A percentile compares a stretch with the other conserved stretches of the same genome.
These are phyloP conservation scores for Geosmithia morbida DNA, from an alignment of 2,329 filamentous ascomycete species.

Conservation along the genomic window DNA sequence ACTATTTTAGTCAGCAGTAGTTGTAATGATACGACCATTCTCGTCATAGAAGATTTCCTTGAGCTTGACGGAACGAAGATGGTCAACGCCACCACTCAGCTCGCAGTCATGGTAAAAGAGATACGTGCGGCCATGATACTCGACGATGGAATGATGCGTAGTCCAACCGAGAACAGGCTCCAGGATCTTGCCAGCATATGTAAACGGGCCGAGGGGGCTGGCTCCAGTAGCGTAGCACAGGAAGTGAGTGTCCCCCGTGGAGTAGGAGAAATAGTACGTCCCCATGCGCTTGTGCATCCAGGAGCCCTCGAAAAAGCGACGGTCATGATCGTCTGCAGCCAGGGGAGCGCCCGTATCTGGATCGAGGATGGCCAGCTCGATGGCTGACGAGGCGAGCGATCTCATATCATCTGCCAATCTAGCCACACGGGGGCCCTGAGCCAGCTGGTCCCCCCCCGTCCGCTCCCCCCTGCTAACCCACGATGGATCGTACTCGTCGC, in stretches of 20 bases:
- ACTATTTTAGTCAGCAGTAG: constrained; percentile 10
- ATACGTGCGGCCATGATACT: constrained; percentile 59
- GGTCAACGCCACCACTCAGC: constrained; percentile 52
- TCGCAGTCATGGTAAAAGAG: constrained; percentile 66
- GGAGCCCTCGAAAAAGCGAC: constrained; percentile 67
- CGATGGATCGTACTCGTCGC: constrained; percentile 40
- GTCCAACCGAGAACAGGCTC: constrained; percentile 72
- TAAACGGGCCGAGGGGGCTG: constrained; percentile 57
- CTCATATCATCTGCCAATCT: constrained; percentile 52
- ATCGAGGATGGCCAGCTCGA: constrained; percentile 50
- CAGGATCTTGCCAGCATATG: constrained; percentile 54
- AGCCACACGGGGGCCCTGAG: constrained; percentile 53
- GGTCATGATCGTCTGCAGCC: constrained; percentile 52
- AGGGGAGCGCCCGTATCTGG: constrained; percentile 44
- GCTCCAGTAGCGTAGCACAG: constrained; percentile 54
- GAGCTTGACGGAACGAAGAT: constrained; percentile 60
- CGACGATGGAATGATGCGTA: constrained; percentile 66
- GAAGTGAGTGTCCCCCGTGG: constrained; percentile 65
- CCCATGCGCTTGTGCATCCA: constrained; percentile 64
- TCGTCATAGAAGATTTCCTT: constrained; percentile 60
- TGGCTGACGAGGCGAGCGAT: constrained; percentile 36
- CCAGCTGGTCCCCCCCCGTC: constrained; percentile 33
- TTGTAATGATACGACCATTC: constrained; percentile 43
- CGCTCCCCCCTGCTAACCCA: constrained; percentile 47
- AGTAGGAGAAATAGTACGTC: constrained; percentile 64